Evolutionary conservation across 129 eudicot genomes (phyloP).

Genomic region (Glebionis coronaria): DNA sequence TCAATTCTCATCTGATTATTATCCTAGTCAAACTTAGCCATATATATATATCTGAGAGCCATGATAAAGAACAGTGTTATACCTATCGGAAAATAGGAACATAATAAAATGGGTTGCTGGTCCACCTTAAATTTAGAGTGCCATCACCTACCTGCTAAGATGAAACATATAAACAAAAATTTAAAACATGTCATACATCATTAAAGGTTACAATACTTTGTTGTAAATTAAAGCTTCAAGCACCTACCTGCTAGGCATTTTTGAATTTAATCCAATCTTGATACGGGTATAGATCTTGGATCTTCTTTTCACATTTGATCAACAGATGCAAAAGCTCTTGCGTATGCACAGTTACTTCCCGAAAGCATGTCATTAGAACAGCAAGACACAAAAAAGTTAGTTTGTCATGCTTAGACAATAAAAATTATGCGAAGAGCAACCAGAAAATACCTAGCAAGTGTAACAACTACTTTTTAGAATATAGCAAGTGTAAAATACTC

Average conservation of each 20-base stretch:
- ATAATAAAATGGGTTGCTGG: too few relatives aligned
- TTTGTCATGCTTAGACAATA: neutral
- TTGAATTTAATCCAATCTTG: slow-evolving; percentile 93
- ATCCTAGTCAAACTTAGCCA: too few relatives aligned
- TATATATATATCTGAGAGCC: too few relatives aligned
- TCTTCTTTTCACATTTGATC: slow-evolving; percentile 97
- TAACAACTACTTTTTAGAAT: too few relatives aligned
- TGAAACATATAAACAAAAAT: slow-evolving; percentile 56
- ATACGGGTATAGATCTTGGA: slow-evolving; percentile 97
- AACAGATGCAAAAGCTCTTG: slow-evolving; percentile 86
- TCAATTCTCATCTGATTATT: too few relatives aligned
- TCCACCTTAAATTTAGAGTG: too few relatives aligned
- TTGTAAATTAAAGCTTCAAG: neutral
- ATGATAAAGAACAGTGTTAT: too few relatives aligned
- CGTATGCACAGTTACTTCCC: slow-evolving; percentile 97
- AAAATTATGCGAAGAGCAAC: slow-evolving; percentile 11
- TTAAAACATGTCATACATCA: neutral
- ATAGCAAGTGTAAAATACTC: too few relatives aligned
- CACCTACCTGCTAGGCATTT: slow-evolving; percentile 94
- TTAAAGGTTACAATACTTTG: neutral
- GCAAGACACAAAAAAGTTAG: slow-evolving; percentile 10
- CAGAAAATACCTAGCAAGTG: slow-evolving; percentile 55
- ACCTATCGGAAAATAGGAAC: too few relatives aligned
- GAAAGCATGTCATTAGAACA: slow-evolving; percentile 95
- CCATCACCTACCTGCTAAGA: too few relatives aligned